Evolutionary conservation across 176 grass and related monocot genomes (phyloP), one percentile per base, ranked within the genome.

Genomic region (Hsuehochloa calcarea): DNA sequence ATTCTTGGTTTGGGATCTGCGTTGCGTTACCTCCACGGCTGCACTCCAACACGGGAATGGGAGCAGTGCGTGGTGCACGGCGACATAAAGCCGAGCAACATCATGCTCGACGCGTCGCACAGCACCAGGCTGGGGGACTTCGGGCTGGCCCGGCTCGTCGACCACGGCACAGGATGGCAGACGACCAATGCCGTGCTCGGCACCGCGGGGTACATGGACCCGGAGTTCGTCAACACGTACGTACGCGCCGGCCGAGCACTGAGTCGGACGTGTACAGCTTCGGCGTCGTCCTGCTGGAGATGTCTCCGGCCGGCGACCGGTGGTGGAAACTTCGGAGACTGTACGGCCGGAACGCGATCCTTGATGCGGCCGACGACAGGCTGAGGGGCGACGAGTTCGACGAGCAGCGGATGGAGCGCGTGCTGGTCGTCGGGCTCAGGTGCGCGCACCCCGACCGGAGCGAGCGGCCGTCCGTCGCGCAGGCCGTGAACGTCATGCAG

Each of bases 1-100:
- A 47, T 47, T 3, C 45, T 83, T 0, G 68, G 83, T 0, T 3
- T 85, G 26, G 73, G 83, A 1, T 78, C 74, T 5, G 73, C 74
- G 0, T 29, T 29, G 29, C 29, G 29, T 29, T 29, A 29, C 29
- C 29, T 29, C 29, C 29, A 29, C 29, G 29, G 29, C 10, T 85
- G 0, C 73, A 19, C 1, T 85, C 27, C 38, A 70, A 0, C 83
- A 85, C 25, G 2, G 0, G 83, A 70, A 1, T 34, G 22, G 3
- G 64, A 69, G 16, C 25, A 69, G 3, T 78, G 63, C 17, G 64
- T 78, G 0, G 12, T 77, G 2, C 83, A 78, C 6, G 49, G 83
- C 0, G 74, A 85, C 83, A 85, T 85, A 64, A 85, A 85, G 11
- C 63, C 83, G 0, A 58, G 49, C 16, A 85, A 85, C 64, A 35